Conservation (phyloP, 2,329 filamentous ascomycete species). For the Stagonosporopsis tanaceti region DNA sequence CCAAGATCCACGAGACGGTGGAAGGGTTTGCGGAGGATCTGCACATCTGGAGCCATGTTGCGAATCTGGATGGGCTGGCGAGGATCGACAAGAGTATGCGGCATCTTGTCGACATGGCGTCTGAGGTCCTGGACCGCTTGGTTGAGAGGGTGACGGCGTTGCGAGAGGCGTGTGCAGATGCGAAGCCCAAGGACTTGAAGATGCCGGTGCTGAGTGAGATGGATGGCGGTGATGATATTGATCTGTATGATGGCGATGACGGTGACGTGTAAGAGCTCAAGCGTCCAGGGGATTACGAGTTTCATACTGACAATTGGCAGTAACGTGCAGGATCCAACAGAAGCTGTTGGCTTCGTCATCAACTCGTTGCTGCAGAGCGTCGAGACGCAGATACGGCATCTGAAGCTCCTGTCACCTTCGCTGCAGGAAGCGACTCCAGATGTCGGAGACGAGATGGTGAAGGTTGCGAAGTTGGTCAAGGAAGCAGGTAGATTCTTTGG, state of each 20-base stretch:
- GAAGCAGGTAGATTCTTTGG: conserved; percentile 35
- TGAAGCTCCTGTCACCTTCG: conserved; percentile 34
- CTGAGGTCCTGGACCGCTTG: conserved; percentile 25
- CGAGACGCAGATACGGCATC: conserved; percentile 29
- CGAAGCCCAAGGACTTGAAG: conserved; percentile 36
- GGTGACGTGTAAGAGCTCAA: conserved; percentile 2
- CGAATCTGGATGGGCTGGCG: conserved; percentile 28
- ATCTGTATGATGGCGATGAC: conserved; percentile 14
- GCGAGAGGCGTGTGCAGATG: conserved; percentile 22
- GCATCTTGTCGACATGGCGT: conserved; percentile 26
- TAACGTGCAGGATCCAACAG: conserved; percentile 26
- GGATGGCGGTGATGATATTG: conserved; percentile 22
- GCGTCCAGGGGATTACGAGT: too few relatives aligned
- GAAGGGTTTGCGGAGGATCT: conserved; percentile 36
- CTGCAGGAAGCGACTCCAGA: conserved; percentile 37
- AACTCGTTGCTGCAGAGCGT: conserved; percentile 33
- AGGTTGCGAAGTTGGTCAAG: conserved; percentile 25
- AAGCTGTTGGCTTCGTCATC: conserved; percentile 31
- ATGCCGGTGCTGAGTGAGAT: conserved; percentile 17
- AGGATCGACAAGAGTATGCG: conserved; percentile 25
- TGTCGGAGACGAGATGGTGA: conserved; percentile 28
- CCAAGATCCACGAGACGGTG: conserved; percentile 31
- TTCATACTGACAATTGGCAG: conserved; percentile 14
- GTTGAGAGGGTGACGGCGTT: conserved; percentile 20
- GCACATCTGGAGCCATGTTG: conserved; percentile 31